phyloP scores from a whole-genome alignment of 2,329 filamentous ascomycete species.

The Aspergillus amoenus region DNA sequence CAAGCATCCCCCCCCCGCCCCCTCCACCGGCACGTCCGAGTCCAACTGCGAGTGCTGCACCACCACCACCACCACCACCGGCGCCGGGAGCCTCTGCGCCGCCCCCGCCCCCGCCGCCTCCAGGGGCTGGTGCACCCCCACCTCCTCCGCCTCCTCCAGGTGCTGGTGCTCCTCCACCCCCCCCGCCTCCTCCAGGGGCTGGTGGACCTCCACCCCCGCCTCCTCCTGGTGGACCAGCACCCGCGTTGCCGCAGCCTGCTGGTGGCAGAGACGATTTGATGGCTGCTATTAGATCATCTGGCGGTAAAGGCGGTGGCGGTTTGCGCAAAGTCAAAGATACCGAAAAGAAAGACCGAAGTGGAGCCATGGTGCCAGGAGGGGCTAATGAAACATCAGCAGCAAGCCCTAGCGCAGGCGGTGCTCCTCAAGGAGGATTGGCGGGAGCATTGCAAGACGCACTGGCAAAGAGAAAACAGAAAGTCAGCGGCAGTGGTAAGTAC shows the following conservation, averaged over 20 bases:
- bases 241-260: conserved; percentile 43
- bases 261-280: conserved; percentile 46
- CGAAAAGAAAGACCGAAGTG: conserved; percentile 49
- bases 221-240: conserved; percentile 37
- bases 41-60: conserved; percentile 25
- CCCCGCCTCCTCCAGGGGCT: conserved; percentile 39
- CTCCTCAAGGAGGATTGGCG: conserved; percentile 64
- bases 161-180: conserved; percentile 30
- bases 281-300: conserved; percentile 52
- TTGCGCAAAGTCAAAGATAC: conserved; percentile 47
- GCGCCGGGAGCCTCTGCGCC: conserved; percentile 32
- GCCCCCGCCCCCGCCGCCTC: conserved; percentile 35
- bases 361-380: conserved; percentile 45
- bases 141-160: conserved; percentile 34
- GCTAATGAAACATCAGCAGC: conserved; percentile 62
- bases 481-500: conserved; percentile 87
- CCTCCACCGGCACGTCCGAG: conserved; percentile 33
- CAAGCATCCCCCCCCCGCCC: conserved; percentile 48
- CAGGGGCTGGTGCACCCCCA: conserved; percentile 33
- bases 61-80: conserved; percentile 36
- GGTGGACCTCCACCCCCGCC: conserved; percentile 38
- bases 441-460: conserved; percentile 77
- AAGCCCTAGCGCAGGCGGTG: conserved; percentile 53
- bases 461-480: conserved; percentile 86
- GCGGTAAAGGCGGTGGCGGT: conserved; percentile 45